Base-by-base conservation (phyloP, 2,329 filamentous ascomycete species). In the Fusarium metavorans region DNA sequence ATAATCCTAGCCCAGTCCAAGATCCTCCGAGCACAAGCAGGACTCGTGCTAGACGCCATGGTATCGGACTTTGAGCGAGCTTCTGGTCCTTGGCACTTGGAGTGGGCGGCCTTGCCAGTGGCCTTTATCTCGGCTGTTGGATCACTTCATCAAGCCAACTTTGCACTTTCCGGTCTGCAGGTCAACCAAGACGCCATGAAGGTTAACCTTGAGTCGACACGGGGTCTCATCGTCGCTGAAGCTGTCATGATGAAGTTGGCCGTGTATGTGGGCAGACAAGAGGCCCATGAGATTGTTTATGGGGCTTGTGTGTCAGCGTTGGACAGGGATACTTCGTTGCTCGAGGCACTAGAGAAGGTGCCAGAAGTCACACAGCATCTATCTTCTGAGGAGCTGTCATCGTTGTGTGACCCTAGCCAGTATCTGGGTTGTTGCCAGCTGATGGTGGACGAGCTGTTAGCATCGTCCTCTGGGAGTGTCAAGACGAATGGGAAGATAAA, bases 231-330 rank as follows among this genome's bases (percentile, higher is more conserved):
- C 67, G 88, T 90, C 9, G 88, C 85, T 4, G 88, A 90, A 79
- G 87, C 88, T 6, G 88, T 90, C 9, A 90, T 90, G 88, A 90
- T 90, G 88, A 86, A 84, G 2, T 81, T 90, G 57, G 88, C 88
- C 18, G 83, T 84, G 23, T 81, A 85, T 78, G 80, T 88, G 37
- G 88, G 88, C 14, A 82, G 88, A n/a, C 86, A 88, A 66, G 83
- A 85, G 20, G 88, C 88, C 4, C 88, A 90, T 76, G 88, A 90
- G 72, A 81, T 88, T 45, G 87, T 91, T 4, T 90, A 90, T 63
- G 84, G 85, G 66, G 87, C 87, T 2, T 91, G 88, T 25, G 61
- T 71, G 2, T 60, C 56, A 16, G 67, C 72, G 1, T 9, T 66
- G 4, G 74, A 76, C 6, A 23, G 34, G 11, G 35, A 67, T 5